These are phyloP conservation scores for Fraxinus latifolia DNA, from an alignment of 305 asterid genomes.

Conservation along the genomic window DNA sequence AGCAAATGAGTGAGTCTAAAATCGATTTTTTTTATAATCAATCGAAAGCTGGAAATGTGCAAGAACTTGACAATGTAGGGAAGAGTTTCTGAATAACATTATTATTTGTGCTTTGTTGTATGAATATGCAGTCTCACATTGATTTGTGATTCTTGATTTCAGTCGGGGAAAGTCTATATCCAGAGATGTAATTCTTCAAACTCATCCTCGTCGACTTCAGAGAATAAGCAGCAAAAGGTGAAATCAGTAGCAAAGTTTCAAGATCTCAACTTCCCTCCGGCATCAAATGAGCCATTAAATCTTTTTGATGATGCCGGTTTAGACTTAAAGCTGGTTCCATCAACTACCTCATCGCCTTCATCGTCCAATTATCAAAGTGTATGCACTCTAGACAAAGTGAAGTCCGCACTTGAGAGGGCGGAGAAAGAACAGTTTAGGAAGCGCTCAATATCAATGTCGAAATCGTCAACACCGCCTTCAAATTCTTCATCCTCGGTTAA, in stretches of 20 bases:
- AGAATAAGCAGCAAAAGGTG: slow-evolving; percentile 27
- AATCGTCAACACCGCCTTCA: slow-evolving; percentile 47
- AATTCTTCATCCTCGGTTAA: slow-evolving; percentile 54
- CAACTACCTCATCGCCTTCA: slow-evolving; percentile 32
- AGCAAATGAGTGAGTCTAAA: not conserved
- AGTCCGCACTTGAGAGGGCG: slow-evolving; percentile 66
- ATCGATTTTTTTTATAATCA: not conserved
- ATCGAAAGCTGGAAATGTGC: not conserved
- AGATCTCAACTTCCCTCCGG: slow-evolving; percentile 58
- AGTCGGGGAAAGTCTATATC: slow-evolving; percentile 68
- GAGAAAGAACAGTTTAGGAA: slow-evolving; percentile 51
- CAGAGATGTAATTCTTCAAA: slow-evolving; percentile 51
- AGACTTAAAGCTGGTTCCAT: slow-evolving; percentile 53
- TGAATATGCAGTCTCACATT: not conserved
- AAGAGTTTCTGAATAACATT: not conserved
- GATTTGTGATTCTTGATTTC: slow-evolving; percentile 15
- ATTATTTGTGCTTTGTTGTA: not conserved
- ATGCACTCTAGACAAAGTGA: slow-evolving; percentile 76
- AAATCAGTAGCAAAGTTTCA: slow-evolving; percentile 38
- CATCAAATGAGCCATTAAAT: slow-evolving; percentile 32
- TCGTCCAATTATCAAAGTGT: slow-evolving; percentile 54
- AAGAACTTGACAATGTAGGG: not conserved
- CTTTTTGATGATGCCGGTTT: slow-evolving; percentile 41
- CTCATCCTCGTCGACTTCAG: slow-evolving; percentile 41
- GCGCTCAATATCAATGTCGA: slow-evolving; percentile 45